phyloP scores from a whole-genome alignment of 306 rosid species.

The Trifolium dubium region DNA sequence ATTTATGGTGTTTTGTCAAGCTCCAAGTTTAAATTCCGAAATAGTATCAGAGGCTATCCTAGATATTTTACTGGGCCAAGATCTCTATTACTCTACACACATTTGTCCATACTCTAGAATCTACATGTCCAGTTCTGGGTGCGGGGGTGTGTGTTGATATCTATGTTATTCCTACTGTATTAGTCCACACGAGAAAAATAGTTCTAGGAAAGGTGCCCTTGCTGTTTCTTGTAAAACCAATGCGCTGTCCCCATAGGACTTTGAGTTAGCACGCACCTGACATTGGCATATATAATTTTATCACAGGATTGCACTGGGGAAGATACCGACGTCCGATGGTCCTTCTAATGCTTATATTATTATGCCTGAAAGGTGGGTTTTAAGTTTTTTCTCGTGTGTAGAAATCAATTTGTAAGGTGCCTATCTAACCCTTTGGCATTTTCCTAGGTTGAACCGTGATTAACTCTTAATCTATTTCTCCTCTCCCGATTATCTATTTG shows the following conservation, averaged over 20 bases:
- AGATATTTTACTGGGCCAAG: background rate
- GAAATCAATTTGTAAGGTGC: slow-evolving; percentile 46
- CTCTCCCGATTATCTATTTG: slow-evolving; percentile 1
- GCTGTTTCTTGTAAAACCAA: slow-evolving; percentile 56
- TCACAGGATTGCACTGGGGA: slow-evolving; percentile 96
- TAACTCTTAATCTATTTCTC: slow-evolving; percentile 13
- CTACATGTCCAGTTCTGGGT: background rate
- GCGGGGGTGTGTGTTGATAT: background rate
- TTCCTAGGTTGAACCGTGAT: slow-evolving; percentile 24
- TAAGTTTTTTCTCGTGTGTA: slow-evolving; percentile 59
- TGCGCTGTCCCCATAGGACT: slow-evolving; percentile 62
- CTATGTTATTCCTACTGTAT: background rate
- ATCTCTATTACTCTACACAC: background rate
- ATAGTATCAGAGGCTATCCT: background rate
- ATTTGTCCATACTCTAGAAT: background rate
- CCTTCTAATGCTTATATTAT: slow-evolving; percentile 81
- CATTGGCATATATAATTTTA: slow-evolving; percentile 72
- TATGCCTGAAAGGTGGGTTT: slow-evolving; percentile 88
- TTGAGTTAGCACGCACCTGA: slow-evolving; percentile 60
- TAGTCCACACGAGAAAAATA: too few relatives aligned
- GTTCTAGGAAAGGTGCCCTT: slow-evolving; percentile 46
- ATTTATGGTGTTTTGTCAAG: background rate
- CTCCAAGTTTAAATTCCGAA: background rate
- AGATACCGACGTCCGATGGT: slow-evolving; percentile 88
- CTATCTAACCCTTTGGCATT: slow-evolving; percentile 48